Conservation (phyloP, 768 basidiomycete genomes). For the Termitomyces titanicus region DNA sequence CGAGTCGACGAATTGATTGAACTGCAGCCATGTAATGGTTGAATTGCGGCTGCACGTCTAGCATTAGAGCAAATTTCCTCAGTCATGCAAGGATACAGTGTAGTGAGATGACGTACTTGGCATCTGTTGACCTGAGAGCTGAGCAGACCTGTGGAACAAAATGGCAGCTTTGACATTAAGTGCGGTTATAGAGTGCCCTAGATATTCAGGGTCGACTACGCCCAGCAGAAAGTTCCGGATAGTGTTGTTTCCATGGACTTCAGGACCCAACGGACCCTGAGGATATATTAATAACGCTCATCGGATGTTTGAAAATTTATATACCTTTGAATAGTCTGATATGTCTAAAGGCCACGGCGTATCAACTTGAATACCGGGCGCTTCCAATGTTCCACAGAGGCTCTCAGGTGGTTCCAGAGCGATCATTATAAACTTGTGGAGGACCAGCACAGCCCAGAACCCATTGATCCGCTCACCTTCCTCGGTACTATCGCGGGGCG, state of each 20-base stretch:
- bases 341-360: constrained; percentile 51
- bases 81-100: not conserved
- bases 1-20: constrained; percentile 40
- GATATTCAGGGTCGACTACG: constrained; percentile 24
- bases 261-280: constrained; percentile 43
- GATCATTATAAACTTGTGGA: constrained; percentile 56
- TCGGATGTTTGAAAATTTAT: constrained; percentile 9
- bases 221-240: constrained; percentile 46
- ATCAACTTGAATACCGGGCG: constrained; percentile 46
- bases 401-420: constrained; percentile 48
- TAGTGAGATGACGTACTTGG: constrained; percentile 28
- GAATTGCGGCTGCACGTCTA: constrained; percentile 37
- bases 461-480: constrained; percentile 65
- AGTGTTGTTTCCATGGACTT: constrained; percentile 43
- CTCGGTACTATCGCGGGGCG: constrained; percentile 44
- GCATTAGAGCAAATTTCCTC: not conserved
- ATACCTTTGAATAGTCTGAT: constrained; percentile 34
- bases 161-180: constrained; percentile 53
- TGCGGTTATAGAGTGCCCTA: constrained; percentile 35
- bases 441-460: constrained; percentile 59
- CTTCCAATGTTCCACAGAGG: constrained; percentile 53
- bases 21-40: constrained; percentile 41
- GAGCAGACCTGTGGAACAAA: constrained; percentile 54
- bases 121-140: constrained; percentile 46
- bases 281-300: constrained; percentile 10